Evolutionary conservation across 1,284 basidiomycete species (phyloP).

Genomic region (Mycena sp.): DNA sequence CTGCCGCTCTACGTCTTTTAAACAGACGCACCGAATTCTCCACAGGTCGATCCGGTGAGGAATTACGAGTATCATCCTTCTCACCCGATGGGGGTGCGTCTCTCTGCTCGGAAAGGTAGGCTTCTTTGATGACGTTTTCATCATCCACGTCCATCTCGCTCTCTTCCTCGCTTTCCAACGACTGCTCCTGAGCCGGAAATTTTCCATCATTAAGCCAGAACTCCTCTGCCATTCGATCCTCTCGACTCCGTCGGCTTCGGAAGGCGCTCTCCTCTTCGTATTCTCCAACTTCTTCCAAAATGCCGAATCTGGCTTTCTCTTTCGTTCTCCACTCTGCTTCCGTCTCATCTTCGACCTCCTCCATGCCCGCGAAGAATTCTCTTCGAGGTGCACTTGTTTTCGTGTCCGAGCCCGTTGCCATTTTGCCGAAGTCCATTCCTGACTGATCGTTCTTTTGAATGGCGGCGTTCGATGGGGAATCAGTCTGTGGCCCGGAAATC

Average conservation of each 20-base stretch:
- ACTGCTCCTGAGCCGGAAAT: background rate
- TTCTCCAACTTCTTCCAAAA: background rate
- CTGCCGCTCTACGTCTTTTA: background rate
- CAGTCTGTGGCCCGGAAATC: too few relatives aligned
- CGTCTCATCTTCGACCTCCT: too few relatives aligned
- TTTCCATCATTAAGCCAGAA: slow-evolving; percentile 7
- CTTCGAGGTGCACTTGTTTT: too few relatives aligned
- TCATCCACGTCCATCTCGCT: background rate
- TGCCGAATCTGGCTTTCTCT: too few relatives aligned
- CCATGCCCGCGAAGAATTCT: too few relatives aligned
- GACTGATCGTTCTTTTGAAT: too few relatives aligned
- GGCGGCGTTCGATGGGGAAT: too few relatives aligned
- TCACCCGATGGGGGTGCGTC: background rate
- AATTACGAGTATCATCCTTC: background rate
- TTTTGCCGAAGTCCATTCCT: too few relatives aligned
- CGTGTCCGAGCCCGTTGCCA: too few relatives aligned
- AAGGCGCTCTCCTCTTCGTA: background rate
- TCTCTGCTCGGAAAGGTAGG: background rate
- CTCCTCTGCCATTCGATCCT: background rate
- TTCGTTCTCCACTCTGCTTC: too few relatives aligned
- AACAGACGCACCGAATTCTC: background rate
- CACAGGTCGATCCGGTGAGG: background rate
- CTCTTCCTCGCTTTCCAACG: background rate
- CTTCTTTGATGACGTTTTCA: background rate
- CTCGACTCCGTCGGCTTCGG: background rate